Evolutionary conservation across 2,329 filamentous ascomycete species (phyloP).

Genomic region (Fusarium penzigii): DNA sequence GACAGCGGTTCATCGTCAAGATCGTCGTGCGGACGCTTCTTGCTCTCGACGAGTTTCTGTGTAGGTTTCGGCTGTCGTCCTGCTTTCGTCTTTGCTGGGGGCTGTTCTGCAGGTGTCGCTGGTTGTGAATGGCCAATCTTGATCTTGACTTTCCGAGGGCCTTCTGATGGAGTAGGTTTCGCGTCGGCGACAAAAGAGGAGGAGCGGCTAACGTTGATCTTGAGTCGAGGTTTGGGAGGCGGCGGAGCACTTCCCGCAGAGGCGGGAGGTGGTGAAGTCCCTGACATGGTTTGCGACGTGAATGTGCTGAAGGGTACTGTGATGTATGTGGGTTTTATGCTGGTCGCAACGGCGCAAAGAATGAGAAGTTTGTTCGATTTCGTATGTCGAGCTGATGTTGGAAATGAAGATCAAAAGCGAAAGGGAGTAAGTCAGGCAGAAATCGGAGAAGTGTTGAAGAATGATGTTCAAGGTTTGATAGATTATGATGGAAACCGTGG

Average conservation of each 20-base stretch:
- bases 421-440: not conserved
- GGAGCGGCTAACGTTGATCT: conserved; percentile 41
- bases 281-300: conserved; percentile 31
- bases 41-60: conserved; percentile 56
- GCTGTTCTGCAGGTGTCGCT: conserved; percentile 37
- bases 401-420: not conserved
- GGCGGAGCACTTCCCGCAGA: conserved; percentile 20
- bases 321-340: conserved; percentile 6
- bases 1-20: conserved; percentile 48
- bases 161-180: conserved; percentile 33
- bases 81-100: conserved; percentile 56
- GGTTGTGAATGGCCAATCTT: conserved; percentile 43
- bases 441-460: too few species aligned
- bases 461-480: too few species aligned
- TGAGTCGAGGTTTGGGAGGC: conserved; percentile 40
- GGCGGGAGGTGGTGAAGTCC: conserved; percentile 22
- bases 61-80: conserved; percentile 61
- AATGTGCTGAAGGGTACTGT: conserved; percentile 3
- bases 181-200: conserved; percentile 36
- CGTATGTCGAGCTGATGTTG: not conserved
- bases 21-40: conserved; percentile 62
- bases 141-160: conserved; percentile 43
- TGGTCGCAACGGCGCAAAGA: not conserved
- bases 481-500: too few species aligned
- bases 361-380: not conserved